A percentile compares a stretch with the other conserved stretches of the same genome.
These are phyloP conservation scores for Cyclotella atomus DNA, from an alignment of 108 stramenopile genomes.

Conservation along the genomic window DNA sequence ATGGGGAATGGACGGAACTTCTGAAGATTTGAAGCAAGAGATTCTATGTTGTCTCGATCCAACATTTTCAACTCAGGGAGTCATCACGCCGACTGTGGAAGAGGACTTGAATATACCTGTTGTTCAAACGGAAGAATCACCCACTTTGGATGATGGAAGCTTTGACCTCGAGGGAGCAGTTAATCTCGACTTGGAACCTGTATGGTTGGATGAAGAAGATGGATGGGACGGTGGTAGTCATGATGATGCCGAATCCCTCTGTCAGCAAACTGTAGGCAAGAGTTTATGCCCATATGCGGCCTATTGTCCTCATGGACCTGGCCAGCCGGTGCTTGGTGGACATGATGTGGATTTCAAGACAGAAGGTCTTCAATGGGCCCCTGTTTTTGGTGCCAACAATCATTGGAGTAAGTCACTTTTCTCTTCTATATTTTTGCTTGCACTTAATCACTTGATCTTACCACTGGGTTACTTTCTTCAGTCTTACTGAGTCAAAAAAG, in stretches of 20 bases:
- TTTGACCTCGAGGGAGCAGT: constrained; percentile 15
- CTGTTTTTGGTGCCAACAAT: constrained; percentile 9
- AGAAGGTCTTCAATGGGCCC: constrained; percentile 35
- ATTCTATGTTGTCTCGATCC: constrained; percentile 17
- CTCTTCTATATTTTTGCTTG: too few relatives aligned
- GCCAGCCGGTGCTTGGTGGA: constrained; percentile 19
- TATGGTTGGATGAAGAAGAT: constrained; percentile 20
- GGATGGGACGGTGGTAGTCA: constrained; percentile 22
- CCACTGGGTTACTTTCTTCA: too few relatives aligned
- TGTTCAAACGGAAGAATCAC: constrained; percentile 2
- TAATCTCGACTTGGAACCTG: neutral
- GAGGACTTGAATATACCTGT: neutral
- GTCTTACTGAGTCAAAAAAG: constrained; percentile 27
- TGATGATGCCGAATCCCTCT: constrained; percentile 17
- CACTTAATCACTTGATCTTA: too few relatives aligned
- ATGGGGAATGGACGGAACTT: neutral
- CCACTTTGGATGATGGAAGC: constrained; percentile 1
- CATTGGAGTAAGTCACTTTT: constrained; percentile 13
- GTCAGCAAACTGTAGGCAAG: neutral
- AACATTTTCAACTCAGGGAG: neutral
- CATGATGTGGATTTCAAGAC: constrained; percentile 30
- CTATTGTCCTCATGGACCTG: constrained; percentile 35
- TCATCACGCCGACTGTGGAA: neutral
- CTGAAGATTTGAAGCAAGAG: neutral
- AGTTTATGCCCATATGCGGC: constrained; percentile 20